Evolutionary conservation across 805 yeast species (phyloP).

Genomic region (Yamadazyma ubonensis): DNA sequence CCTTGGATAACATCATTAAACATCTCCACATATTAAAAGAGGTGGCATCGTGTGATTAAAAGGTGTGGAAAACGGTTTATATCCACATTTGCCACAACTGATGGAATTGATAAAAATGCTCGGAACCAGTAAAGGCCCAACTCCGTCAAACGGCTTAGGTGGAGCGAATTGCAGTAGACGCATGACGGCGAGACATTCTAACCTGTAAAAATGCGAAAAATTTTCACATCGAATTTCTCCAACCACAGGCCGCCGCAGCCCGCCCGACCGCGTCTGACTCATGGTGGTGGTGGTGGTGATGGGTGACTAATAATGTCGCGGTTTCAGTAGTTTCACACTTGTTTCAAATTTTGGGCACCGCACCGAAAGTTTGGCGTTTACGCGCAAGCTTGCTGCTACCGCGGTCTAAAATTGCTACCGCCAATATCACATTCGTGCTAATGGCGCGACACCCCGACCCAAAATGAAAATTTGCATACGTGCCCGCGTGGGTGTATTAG

Average conservation of each 20-base stretch:
- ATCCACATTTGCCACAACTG: constrained; percentile 1
- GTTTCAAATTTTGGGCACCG: neutral
- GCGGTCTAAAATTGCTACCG: neutral
- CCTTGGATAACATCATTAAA: neutral
- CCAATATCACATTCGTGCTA: neutral
- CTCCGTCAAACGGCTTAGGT: constrained; percentile 7
- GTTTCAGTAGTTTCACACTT: neutral
- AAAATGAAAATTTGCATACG: too few relatives aligned
- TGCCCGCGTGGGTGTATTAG: neutral
- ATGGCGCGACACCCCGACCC: neutral
- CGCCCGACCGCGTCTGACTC: neutral
- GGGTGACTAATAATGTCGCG: neutral
- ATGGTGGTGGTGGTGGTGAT: neutral
- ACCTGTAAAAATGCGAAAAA: constrained; percentile 7
- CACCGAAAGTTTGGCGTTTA: neutral
- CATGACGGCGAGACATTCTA: constrained; percentile 5
- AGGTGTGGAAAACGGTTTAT: neutral
- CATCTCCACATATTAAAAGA: neutral
- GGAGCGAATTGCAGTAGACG: constrained; percentile 1
- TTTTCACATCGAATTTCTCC: too few relatives aligned
- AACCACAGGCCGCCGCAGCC: neutral
- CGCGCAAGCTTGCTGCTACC: neutral
- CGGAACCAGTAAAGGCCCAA: constrained; percentile 1
- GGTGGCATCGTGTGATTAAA: constrained; percentile 1
- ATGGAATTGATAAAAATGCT: constrained; percentile 9